A percentile compares a stretch with the other conserved stretches of the same genome.
These are phyloP conservation scores for Camellia oleifera DNA, from an alignment of 179 eudicot genomes.

Conservation along the genomic window DNA sequence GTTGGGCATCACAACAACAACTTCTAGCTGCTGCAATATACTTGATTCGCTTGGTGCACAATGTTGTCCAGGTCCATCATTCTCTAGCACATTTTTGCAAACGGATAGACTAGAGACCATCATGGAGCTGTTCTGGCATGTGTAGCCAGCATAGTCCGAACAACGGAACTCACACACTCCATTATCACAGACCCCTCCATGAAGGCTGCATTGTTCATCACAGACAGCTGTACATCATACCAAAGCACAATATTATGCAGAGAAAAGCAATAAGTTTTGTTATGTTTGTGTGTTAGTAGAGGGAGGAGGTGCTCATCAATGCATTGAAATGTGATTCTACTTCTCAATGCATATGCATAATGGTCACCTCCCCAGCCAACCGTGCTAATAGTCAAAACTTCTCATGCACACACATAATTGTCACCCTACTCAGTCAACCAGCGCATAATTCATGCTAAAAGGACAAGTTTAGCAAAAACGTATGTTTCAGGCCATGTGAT, in stretches of 20 bases:
- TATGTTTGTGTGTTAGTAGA: background rate
- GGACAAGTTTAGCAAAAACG: background rate
- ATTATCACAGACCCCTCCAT: constrained; percentile 97
- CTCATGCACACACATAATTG: no score
- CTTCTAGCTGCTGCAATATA: constrained; percentile 89
- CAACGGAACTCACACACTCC: constrained; percentile 97
- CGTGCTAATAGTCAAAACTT: no score
- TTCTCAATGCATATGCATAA: no score
- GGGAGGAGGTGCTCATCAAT: no score
- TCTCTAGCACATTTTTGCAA: constrained; percentile 70
- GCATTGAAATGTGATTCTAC: no score
- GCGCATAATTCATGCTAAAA: background rate
- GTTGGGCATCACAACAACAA: constrained; percentile 95
- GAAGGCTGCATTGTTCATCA: constrained; percentile 98
- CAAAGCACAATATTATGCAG: background rate
- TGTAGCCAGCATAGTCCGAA: constrained; percentile 98
- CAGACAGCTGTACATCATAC: constrained; percentile 67
- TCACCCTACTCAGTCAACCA: background rate
- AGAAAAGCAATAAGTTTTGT: background rate
- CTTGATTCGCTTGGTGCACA: constrained; percentile 92
- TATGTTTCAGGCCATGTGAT: background rate
- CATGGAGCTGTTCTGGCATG: constrained; percentile 80
- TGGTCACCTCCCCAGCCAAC: no score
- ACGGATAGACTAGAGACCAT: constrained; percentile 73
- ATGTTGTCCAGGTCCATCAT: constrained; percentile 74